These are phyloP conservation scores for Cryptosporidium baileyi DNA, from an alignment of 169 alveolate species.

Conservation along the genomic window DNA sequence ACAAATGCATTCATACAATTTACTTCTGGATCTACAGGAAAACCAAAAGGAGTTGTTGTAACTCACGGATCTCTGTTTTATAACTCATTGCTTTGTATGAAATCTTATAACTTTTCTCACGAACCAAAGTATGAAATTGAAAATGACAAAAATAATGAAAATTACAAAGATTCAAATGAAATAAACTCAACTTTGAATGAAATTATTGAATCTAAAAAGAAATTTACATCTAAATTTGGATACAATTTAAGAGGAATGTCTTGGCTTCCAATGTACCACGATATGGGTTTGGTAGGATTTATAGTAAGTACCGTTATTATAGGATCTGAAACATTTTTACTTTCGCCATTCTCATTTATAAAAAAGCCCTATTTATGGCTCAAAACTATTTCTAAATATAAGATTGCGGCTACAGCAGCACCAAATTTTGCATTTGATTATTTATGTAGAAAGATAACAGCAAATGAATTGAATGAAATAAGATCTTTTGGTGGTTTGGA, in stretches of 20 bases:
- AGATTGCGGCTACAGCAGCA: constrained; percentile 70
- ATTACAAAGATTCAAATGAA: neutral
- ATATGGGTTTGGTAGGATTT: constrained; percentile 77
- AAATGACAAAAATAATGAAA: neutral
- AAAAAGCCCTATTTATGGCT: constrained; percentile 71
- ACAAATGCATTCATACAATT: constrained; percentile 72
- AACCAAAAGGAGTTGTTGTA: constrained; percentile 79
- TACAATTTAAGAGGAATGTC: constrained; percentile 73
- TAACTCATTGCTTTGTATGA: constrained; percentile 75
- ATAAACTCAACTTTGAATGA: neutral
- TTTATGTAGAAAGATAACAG: constrained; percentile 47
- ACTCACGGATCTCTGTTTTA: constrained; percentile 76
- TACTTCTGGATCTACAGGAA: constrained; percentile 79
- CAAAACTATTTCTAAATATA: constrained; percentile 25
- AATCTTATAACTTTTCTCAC: constrained; percentile 70
- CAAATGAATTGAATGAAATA: neutral
- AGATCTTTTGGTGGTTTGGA: constrained; percentile 32
- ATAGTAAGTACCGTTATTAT: constrained; percentile 67
- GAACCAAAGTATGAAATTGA: constrained; percentile 7
- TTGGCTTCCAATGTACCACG: constrained; percentile 80
- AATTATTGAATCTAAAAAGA: constrained; percentile 8
- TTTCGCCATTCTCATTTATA: constrained; percentile 72
- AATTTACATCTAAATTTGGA: constrained; percentile 54
- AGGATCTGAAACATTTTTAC: constrained; percentile 58
- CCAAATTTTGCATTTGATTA: constrained; percentile 74